Evolutionary conservation across 148 eudicot genomes (phyloP), one percentile per base, ranked within the genome.

Genomic region (Nepenthes mirabilis): DNA sequence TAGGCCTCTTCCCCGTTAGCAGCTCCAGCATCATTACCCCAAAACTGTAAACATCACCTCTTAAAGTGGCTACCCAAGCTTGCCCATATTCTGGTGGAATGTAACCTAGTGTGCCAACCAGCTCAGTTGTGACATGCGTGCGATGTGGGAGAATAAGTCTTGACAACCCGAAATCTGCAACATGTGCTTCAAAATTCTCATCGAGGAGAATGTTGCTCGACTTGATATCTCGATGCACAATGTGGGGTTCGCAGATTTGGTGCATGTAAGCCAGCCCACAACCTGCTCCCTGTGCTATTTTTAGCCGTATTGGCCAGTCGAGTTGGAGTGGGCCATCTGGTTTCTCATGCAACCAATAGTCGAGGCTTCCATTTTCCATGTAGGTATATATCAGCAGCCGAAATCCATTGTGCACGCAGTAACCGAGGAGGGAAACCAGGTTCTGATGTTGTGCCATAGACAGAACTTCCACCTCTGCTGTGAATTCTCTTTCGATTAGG

Each of bases 31-130:
- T 73, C 11, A 91, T 90, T 57, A 91, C 83, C 55, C 97, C 95
- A 68, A 91, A 91, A 73, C 97, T 91, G 68, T 91, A 91, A 36
- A 91, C 70, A 62, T 91, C 97, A 1, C 97, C 97, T 67, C 82
- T 87, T 65, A 91, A 78, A 52, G 97, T 87, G 66, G 97, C 97
- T 68, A 85, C 70, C 91, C 86, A 85, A 45, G 97, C 69, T 49
- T 91, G 97, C 48, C 93, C 81, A 14, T 91, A 91, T 68, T 91
- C 97, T 2, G 97, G 97, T 49, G 97, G 97, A 57, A 87, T 91
- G 71, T 91, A 91, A 37, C 97, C 97, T 52, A 87, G 72, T 33
- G 97, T 91, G 40, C 97, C 97, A 7, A 91, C 95, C 56, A 91
- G 72, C 65, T 91, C 97, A 7, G 97, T 87, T 59, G 95, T 87